These are phyloP conservation scores for Paecilomyces sp. DNA, from an alignment of 2,329 filamentous ascomycete genomes.

Conservation along the genomic window DNA sequence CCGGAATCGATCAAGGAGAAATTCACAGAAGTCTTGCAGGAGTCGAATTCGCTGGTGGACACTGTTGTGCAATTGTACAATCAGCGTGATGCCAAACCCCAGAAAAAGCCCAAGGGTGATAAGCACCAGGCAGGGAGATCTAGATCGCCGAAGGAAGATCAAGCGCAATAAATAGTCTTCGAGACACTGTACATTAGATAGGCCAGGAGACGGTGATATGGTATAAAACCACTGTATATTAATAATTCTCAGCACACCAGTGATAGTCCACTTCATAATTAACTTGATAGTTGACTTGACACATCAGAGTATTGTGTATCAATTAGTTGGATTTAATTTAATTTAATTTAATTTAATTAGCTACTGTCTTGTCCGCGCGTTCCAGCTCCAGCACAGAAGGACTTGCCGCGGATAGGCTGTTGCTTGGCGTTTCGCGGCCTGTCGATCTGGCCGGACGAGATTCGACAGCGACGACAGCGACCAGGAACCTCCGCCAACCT, in stretches of 20 bases:
- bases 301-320: no score
- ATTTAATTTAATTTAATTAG: no score
- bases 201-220: not conserved
- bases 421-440: not conserved
- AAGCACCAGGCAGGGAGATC: not conserved
- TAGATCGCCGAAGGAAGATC: not conserved
- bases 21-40: conserved; percentile 9
- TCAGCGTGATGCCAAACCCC: not conserved
- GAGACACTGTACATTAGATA: not conserved
- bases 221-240: not conserved
- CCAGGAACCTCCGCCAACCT: not conserved
- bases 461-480: not conserved
- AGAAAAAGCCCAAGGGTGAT: not conserved
- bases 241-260: not conserved
- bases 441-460: not conserved
- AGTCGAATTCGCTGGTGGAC: conserved; percentile 8
- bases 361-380: not conserved
- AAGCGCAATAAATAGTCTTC: not conserved
- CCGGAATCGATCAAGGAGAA: conserved; percentile 4
- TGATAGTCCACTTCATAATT: not conserved
- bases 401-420: not conserved
- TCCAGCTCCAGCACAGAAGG: not conserved
- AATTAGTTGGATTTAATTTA: no score
- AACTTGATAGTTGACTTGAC: no score
- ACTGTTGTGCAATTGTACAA: not conserved